phyloP scores from a whole-genome alignment of 192 early-diverging fungal genomes.

The Backusella tarrabulga region DNA sequence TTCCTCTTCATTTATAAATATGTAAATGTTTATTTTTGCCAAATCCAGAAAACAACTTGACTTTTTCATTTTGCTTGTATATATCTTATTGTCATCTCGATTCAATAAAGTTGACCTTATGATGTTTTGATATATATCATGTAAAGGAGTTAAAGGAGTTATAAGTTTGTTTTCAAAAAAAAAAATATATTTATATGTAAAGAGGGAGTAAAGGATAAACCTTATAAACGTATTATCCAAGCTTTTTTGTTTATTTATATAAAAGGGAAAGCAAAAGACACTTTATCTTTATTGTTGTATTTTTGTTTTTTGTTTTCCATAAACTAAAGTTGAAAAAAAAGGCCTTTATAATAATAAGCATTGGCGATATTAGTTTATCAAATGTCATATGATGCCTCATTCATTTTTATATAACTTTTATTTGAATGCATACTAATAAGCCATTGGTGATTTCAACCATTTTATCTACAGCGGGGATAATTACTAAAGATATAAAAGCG shows the following conservation, averaged over 20 bases:
- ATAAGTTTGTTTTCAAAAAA: not conserved
- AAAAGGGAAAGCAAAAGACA: not conserved
- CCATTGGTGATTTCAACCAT: not conserved
- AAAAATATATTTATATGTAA: not conserved
- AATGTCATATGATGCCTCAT: not conserved
- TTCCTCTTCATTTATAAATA: not conserved
- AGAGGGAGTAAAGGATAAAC: not conserved
- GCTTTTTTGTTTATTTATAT: not conserved
- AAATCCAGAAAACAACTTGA: not conserved
- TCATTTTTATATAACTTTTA: not conserved
- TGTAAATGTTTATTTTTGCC: not conserved
- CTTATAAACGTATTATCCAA: not conserved
- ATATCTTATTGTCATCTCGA: not conserved
- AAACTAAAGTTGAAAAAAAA: not conserved
- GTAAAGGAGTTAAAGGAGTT: not conserved
- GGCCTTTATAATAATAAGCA: not conserved
- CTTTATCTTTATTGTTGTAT: not conserved
- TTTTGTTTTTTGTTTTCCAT: not conserved
- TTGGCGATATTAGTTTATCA: not conserved
- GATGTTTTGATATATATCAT: not conserved
- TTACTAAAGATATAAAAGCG: slow-evolving; percentile 3
- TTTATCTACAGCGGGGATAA: slow-evolving; percentile 8
- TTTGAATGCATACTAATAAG: slow-evolving; percentile 1
- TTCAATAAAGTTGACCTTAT: not conserved
- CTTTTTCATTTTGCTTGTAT: not conserved